Evolutionary conservation across 2,329 filamentous ascomycete species (phyloP), one percentile per base, ranked within the genome.

Genomic region (Aspergillus spinulosporus): DNA sequence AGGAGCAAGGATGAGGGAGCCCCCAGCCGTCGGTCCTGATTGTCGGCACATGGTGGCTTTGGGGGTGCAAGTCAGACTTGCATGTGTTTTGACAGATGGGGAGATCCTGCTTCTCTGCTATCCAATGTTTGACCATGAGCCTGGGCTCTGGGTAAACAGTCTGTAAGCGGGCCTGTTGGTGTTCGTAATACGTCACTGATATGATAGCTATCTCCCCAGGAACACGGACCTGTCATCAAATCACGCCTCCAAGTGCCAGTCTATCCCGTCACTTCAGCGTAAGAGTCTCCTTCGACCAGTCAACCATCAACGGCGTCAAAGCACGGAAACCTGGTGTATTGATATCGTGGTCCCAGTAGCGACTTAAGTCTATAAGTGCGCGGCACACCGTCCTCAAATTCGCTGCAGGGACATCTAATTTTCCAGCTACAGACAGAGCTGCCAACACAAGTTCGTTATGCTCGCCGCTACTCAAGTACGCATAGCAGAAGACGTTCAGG

Each of bases 11-110:
- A 44, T 36, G 14, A 36, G 31, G 31, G 29, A 15, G 36, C n/a
- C 29, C 36, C 36, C 36, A n/a, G 21, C 7, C 32, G 7, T 6
- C 36, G 4, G 12, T 5, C n/a, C 12, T n/a, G n/a, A n/a, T 39
- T n/a, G 36, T 39, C n/a, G 3, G 36, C 9, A 11, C 9, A 11
- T 43, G 40, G 14, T 26, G 14, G 40, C n/a, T 28, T 21, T 21
- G 21, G 40, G 40, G 8, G 14, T 43, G 49, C 28, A 44, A 43
- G 49, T 52, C 49, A 45, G 49, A 44, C 37, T 37, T 42, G 40
- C 40, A 43, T 43, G 5, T 11, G 5, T 5, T 21, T 43, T 43
- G 40, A 43, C 40, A 43, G 2, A 43, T 43, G 40, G 15, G 5
- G 21, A 9, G 4, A 28, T 28, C n/a, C 15, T 26, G 14, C 8